Conservation (phyloP, 2,329 filamentous ascomycete species). For the Chaetomium globosum region DNA sequence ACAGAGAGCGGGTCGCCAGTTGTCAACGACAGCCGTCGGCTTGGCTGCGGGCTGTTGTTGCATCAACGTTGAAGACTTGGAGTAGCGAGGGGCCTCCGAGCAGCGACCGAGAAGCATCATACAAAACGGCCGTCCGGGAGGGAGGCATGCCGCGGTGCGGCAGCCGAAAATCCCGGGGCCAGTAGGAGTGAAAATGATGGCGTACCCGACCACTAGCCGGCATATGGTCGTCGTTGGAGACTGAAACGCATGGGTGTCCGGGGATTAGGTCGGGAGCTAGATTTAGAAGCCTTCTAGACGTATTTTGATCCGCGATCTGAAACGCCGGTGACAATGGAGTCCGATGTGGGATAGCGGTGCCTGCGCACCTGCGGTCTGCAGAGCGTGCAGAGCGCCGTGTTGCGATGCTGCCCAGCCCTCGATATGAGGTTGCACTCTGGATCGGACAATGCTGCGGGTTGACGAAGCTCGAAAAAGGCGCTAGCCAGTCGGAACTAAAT, state of each 20-base stretch:
- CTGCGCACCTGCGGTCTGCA: conserved; percentile 30
- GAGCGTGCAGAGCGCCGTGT: conserved; percentile 31
- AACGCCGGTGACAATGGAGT: conserved; percentile 23
- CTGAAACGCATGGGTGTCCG: not conserved
- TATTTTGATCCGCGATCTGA: conserved; percentile 32
- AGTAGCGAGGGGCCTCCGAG: not conserved
- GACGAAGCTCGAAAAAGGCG: not conserved
- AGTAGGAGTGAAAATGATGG: not conserved
- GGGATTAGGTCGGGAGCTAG: conserved; percentile 5
- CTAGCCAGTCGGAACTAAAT: not conserved
- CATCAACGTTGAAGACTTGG: not conserved
- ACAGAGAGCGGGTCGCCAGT: not conserved
- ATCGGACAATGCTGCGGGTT: not conserved
- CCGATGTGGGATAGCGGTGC: conserved; percentile 22
- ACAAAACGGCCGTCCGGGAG: not conserved
- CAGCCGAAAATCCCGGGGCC: conserved; percentile 21
- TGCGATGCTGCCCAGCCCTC: not conserved
- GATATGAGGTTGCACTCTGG: not conserved
- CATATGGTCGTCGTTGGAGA: not conserved
- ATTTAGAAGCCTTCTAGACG: conserved; percentile 32
- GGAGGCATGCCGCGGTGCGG: conserved; percentile 10
- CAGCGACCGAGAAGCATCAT: not conserved
- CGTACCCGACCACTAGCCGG: not conserved
- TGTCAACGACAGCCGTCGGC: not conserved
- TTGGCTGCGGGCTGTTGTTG: conserved; percentile 2